Base-by-base conservation (phyloP, 1,139 yeast species). In the Hyphopichia fennica region DNA sequence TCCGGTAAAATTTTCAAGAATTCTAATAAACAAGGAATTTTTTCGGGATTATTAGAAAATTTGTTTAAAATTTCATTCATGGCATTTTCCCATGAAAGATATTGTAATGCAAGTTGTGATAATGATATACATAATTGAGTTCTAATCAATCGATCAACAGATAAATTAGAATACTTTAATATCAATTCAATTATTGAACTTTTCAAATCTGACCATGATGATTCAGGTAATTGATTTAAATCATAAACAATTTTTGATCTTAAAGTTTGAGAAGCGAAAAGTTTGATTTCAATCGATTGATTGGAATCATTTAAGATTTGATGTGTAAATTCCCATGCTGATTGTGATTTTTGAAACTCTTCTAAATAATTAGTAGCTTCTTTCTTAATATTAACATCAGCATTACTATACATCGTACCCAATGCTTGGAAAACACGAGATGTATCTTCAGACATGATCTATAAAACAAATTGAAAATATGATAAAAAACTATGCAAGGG, bases 211-310 rank as follows among this genome's bases (percentile, higher is more conserved):
- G 65, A 55, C 38, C 80, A 67, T 9, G 47, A 34, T 7, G 72
- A 73, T 27, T 62, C 67, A 0, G 89, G 88, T 2, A 89, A 67
- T 62, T 93, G 99, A 46, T 75, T 72, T 50, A 91, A 71, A 65
- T 93, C 98, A 60, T 87, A 91, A 13, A 88, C 85, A 39, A 89
- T 68, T 56, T 90, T 90, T 33, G 91, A 84, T 49, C 96, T 72
- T 48, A 95, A 67, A 0, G 98, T 91, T 61, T 95, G 99, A 1
- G 97, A 87, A 9, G 95, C 87, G 68, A 95, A 93, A 53, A 93
- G 69, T 56, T 82, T 82, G 37, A 86, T 65, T 51, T 84, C 86
- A 20, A 77, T 46, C 11, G 72, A 45, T 34, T 56, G 56, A 6
- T 49, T 48, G 16, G 34, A 23, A 28, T 46, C 45, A 25, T 52